phyloP scores from a whole-genome alignment of 495 filamentous ascomycete species.

The Xylaria scruposa region DNA sequence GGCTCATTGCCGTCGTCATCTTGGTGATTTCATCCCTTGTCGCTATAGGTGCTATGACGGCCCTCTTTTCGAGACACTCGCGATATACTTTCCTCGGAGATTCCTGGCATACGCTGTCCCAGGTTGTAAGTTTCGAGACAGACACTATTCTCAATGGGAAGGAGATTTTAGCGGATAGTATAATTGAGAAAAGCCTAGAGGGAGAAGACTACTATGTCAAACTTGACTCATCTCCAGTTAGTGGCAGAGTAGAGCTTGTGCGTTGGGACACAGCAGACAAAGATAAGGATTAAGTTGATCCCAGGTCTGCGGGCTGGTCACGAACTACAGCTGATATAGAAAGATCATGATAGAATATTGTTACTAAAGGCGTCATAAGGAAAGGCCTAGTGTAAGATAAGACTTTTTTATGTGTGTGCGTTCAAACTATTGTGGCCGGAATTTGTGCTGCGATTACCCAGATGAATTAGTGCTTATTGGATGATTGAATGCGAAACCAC shows the following conservation, averaged over 20 bases:
- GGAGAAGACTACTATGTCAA: background rate
- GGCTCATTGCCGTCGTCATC: background rate
- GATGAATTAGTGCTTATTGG: too few relatives aligned
- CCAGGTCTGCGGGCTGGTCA: too few relatives aligned
- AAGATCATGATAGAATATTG: too few relatives aligned
- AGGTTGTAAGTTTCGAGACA: background rate
- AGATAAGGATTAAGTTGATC: too few relatives aligned
- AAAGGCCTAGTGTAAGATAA: too few relatives aligned
- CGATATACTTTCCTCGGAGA: conserved; percentile 2
- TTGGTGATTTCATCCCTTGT: background rate
- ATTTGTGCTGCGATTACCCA: too few relatives aligned
- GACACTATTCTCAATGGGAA: background rate
- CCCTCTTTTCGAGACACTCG: background rate
- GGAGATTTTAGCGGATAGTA: background rate
- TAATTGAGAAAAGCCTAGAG: background rate
- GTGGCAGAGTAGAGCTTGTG: background rate
- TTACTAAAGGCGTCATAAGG: too few relatives aligned
- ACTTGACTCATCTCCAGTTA: background rate
- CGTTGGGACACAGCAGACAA: background rate
- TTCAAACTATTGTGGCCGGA: too few relatives aligned
- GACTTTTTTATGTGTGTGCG: too few relatives aligned
- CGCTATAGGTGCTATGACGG: background rate
- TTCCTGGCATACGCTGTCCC: conserved; percentile 5
- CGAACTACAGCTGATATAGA: too few relatives aligned
- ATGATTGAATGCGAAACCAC: too few relatives aligned